Evolutionary conservation across 192 early-diverging fungal genomes (phyloP).

Genomic region (Geranomyces michiganensis): DNA sequence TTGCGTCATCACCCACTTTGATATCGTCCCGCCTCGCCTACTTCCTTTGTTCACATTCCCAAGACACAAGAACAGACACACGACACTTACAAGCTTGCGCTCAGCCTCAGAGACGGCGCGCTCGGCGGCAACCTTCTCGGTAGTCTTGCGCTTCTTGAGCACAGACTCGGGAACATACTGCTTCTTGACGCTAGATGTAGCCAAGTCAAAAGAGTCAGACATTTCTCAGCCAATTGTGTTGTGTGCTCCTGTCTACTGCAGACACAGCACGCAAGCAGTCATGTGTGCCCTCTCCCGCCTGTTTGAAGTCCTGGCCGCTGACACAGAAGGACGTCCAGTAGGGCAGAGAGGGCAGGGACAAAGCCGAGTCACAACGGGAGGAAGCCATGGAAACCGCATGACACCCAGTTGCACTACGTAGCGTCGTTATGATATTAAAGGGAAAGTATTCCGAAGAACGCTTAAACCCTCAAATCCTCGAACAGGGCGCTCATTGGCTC

Average conservation of each 20-base stretch:
- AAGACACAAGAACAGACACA: background rate
- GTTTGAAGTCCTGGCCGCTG: background rate
- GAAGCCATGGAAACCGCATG: background rate
- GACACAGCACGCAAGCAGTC: background rate
- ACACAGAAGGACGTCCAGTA: background rate
- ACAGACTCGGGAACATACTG: slow-evolving; percentile 63
- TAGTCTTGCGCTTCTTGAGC: slow-evolving; percentile 67
- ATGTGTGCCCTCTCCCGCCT: background rate
- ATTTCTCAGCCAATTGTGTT: background rate
- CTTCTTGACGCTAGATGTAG: slow-evolving; percentile 28
- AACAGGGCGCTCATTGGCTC: background rate
- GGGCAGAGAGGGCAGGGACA: background rate
- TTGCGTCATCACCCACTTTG: slow-evolving; percentile 32
- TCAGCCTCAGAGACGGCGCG: slow-evolving; percentile 50
- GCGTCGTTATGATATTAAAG: slow-evolving; percentile 14
- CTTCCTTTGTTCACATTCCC: background rate
- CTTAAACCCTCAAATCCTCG: slow-evolving; percentile 14
- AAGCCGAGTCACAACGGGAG: slow-evolving; percentile 10
- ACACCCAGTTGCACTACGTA: slow-evolving; percentile 5
- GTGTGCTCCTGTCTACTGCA: background rate
- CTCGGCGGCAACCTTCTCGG: slow-evolving; percentile 63
- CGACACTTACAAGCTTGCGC: slow-evolving; percentile 50
- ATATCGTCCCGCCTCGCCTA: background rate
- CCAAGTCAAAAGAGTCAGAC: background rate
- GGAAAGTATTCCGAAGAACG: background rate